Evolutionary conservation across 129 eudicot species (phyloP), one percentile per base, ranked within the genome.

Genomic region (Smallanthus sonchifolius): DNA sequence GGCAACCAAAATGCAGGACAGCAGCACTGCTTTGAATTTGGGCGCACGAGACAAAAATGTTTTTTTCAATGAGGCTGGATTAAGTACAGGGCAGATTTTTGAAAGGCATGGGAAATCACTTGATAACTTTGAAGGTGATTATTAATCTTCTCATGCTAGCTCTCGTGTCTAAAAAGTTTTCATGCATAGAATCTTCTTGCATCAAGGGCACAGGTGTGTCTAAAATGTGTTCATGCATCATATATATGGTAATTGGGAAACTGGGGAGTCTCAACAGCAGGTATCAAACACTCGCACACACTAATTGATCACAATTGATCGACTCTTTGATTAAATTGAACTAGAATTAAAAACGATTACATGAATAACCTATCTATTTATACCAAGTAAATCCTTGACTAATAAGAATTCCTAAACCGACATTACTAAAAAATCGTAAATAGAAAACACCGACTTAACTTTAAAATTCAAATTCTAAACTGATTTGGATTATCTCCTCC

Each of bases 61-160:
- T 40, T 17, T 19, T 57, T 73, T 76, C 65, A 74, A 69, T 35
- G 75, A 63, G 54, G 20, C 34, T 36, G 70, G 68, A 74, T 55
- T 61, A 72, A 15, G 74, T 51, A 34, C 74, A 67, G 56, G 39
- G 7, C 73, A 77, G 70, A 10, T 11, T 56, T 63, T 45, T 73
- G 60, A 55, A 65, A 65, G 69, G 19, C 75, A 36, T 30, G 78
- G 39, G 10, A 69, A 76, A 11, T 32, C 67, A 19, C 14, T 61
- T 69, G 74, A 49, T 37, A 51, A 14, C 28, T 11, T 32, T 55
- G 62, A 39, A 77, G 82, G 82, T 82, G 72, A 76, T 65, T 38
- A 42, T 57, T 51, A 15, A 51, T 35, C 17, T 75, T 10, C 66
- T 51, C 69, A 36, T 64, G 69, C 51, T 75, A 30, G n/a, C 54